phyloP scores from a whole-genome alignment of 805 yeast genomes.

The Wickerhamiella qilinensis region DNA sequence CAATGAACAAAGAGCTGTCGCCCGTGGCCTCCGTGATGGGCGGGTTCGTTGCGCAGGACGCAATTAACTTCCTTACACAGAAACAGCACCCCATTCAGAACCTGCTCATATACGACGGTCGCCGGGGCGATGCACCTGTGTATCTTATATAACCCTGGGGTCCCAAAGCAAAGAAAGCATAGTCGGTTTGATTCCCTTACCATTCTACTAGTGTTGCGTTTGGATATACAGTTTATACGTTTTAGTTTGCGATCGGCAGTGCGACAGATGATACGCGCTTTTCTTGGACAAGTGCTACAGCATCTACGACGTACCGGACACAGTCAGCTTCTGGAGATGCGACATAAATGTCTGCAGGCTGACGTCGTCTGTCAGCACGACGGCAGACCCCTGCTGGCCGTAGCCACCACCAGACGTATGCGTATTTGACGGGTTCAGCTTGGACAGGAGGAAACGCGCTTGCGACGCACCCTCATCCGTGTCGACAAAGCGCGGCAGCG shows the following conservation, averaged over 20 bases:
- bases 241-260: no score
- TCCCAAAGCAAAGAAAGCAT: background rate
- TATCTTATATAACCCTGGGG: slow-evolving; percentile 20
- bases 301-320: slow-evolving; percentile 26
- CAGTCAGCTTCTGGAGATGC: slow-evolving; percentile 84
- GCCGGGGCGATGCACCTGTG: slow-evolving; percentile 59
- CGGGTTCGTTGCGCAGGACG: slow-evolving; percentile 80
- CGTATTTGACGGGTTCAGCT: slow-evolving; percentile 84
- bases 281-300: background rate
- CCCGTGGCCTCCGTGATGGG: slow-evolving; percentile 83
- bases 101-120: slow-evolving; percentile 60
- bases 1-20: slow-evolving; percentile 41
- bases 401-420: slow-evolving; percentile 39
- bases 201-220: background rate
- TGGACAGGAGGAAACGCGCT: slow-evolving; percentile 89
- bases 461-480: slow-evolving; percentile 98
- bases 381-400: slow-evolving; percentile 43
- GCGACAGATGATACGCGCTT: no score
- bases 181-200: background rate
- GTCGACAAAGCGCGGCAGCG: slow-evolving; percentile 92
- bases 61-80: slow-evolving; percentile 62
- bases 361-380: slow-evolving; percentile 93
- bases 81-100: slow-evolving; percentile 74
- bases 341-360: slow-evolving; percentile 88
- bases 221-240: no score